Evolutionary conservation across 192 early-diverging fungal species (phyloP).

Genomic region (Coemansia sp.): DNA sequence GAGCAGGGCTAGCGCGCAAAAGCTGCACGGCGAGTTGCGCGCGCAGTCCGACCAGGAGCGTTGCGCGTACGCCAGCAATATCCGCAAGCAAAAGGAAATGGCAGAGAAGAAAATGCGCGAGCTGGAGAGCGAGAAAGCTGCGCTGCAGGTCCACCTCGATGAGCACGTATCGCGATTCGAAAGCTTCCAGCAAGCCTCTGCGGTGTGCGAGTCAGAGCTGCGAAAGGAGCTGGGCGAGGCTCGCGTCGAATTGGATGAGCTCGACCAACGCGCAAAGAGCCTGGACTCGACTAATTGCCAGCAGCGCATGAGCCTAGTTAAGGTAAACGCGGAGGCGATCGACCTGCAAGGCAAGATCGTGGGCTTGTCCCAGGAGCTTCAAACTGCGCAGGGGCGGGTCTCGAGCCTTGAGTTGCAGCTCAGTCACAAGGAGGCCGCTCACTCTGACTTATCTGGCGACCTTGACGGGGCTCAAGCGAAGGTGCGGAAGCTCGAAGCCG

Average conservation of each 20-base stretch:
- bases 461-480: conserved; percentile 1
- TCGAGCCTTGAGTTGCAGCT: conserved; percentile 5
- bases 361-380: conserved; percentile 4
- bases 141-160: conserved; percentile 2
- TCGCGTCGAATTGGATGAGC: not conserved
- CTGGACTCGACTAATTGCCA: not conserved
- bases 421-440: not conserved
- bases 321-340: not conserved
- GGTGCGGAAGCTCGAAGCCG: conserved; percentile 27
- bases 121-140: not conserved
- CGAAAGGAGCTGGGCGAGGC: too few species aligned
- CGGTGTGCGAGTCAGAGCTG: too few species aligned
- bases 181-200: not conserved
- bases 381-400: not conserved
- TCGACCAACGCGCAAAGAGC: not conserved
- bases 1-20: not conserved
- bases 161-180: not conserved
- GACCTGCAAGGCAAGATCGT: conserved; percentile 3
- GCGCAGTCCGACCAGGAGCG: conserved; percentile 13
- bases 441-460: too few species aligned
- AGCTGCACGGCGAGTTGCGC: not conserved
- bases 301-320: not conserved
- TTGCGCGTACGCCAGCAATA: not conserved
- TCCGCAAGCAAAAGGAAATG: conserved; percentile 3
- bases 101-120: not conserved